Conservation (phyloP, 495 filamentous ascomycete genomes). For the Penicillium tannophilum region DNA sequence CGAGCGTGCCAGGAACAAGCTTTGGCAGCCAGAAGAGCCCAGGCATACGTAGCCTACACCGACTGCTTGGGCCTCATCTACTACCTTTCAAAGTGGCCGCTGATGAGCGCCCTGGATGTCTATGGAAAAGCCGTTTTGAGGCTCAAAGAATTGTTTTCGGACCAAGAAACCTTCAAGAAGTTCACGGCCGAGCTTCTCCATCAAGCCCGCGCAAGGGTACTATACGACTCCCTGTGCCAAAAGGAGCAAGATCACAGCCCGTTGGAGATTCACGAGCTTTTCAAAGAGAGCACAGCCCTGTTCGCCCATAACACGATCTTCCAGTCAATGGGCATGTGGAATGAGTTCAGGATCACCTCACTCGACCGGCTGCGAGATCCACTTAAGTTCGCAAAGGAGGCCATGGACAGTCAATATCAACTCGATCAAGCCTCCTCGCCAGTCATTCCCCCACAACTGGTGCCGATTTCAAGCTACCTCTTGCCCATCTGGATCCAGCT, state of each 20-base stretch:
- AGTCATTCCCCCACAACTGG: conserved; percentile 8
- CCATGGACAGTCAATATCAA: conserved; percentile 5
- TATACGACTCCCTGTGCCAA: conserved; percentile 62
- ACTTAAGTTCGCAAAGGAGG: neutral
- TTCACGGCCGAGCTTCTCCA: conserved; percentile 57
- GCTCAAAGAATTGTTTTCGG: conserved; percentile 36
- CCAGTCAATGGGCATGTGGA: conserved; percentile 69
- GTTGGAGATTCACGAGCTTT: conserved; percentile 57
- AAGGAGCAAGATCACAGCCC: conserved; percentile 61
- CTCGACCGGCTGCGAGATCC: conserved; percentile 70
- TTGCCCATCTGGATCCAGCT: conserved; percentile 72
- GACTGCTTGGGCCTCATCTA: conserved; percentile 63
- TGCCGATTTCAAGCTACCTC: conserved; percentile 53
- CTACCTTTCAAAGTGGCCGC: conserved; percentile 55
- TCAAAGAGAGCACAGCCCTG: conserved; percentile 57
- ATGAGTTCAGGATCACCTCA: conserved; percentile 66
- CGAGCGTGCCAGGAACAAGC: conserved; percentile 57
- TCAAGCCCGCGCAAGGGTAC: conserved; percentile 66
- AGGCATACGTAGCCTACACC: conserved; percentile 53
- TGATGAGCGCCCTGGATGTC: conserved; percentile 45
- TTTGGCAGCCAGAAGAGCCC: conserved; percentile 48
- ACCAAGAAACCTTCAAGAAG: conserved; percentile 34
- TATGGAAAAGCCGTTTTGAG: conserved; percentile 50
- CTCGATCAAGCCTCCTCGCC: neutral
- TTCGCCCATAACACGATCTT: conserved; percentile 83